These are phyloP conservation scores for Oryza glumipatula DNA, from an alignment of 176 grass and related monocot genomes.

Conservation along the genomic window DNA sequence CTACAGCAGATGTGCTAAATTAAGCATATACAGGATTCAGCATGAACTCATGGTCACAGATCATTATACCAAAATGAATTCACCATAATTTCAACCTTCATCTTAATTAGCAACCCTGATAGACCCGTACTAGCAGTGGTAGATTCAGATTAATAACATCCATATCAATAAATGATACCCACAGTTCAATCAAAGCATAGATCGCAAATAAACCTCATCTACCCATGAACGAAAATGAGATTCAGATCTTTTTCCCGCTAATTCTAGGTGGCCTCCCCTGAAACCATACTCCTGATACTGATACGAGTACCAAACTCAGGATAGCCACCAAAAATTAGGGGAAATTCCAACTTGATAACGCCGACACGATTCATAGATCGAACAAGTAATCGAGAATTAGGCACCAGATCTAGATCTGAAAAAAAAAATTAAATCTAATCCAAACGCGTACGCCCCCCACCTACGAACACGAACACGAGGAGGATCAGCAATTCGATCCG, in stretches of 20 bases:
- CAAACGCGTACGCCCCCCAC: no score
- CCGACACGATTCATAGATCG: neutral
- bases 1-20: constrained; percentile 21
- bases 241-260: neutral
- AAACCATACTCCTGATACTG: neutral
- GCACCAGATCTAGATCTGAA: constrained; percentile 46
- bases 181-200: neutral
- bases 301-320: no score
- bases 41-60: neutral
- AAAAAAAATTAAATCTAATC: neutral
- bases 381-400: neutral
- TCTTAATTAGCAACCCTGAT: neutral
- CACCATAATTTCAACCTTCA: neutral
- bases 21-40: constrained; percentile 5
- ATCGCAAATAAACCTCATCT: neutral
- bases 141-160: neutral
- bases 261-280: neutral
- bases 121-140: neutral
- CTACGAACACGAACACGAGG: no score
- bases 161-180: constrained; percentile 12
- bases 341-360: neutral
- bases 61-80: neutral
- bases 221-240: neutral
- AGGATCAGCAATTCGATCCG: no score
- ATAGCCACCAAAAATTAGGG: no score